Conservation (phyloP, 176 grass and related monocot genomes). For the Oryza meyeriana region DNA sequence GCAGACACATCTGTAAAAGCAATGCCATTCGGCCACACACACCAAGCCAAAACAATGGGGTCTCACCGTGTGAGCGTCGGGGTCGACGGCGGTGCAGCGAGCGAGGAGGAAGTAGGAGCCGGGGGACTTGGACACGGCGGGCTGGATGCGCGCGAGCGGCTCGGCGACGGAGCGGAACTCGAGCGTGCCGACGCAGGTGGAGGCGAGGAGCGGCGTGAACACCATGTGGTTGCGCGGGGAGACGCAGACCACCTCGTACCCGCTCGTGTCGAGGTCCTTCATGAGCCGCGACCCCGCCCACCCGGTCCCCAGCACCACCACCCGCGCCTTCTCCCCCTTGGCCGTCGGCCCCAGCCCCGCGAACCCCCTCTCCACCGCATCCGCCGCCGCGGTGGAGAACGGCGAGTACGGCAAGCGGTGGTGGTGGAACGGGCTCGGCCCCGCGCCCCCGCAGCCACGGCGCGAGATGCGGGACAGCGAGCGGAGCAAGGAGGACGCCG, state of each 20-base stretch:
- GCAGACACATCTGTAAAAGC: neutral
- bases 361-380: conserved; percentile 21
- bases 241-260: conserved; percentile 92
- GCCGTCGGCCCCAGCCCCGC: conserved; percentile 63
- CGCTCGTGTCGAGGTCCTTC: conserved; percentile 71
- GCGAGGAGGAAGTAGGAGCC: conserved; percentile 90
- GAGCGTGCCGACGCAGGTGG: conserved; percentile 97
- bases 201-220: conserved; percentile 97
- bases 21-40: neutral
- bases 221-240: conserved; percentile 99
- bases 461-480: conserved; percentile 27
- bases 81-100: conserved; percentile 64
- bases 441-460: neutral
- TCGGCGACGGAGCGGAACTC: conserved; percentile 98
- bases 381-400: conserved; percentile 26
- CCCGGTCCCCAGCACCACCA: conserved; percentile 92
- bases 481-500: conserved; percentile 34
- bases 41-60: neutral
- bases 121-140: conserved; percentile 63
- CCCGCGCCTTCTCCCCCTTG: conserved; percentile 69
- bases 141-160: conserved; percentile 80
- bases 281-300: conserved; percentile 90
- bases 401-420: neutral
- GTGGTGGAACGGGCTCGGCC: neutral
- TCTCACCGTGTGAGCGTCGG: conserved; percentile 69